Evolutionary conservation across 106 monocot genomes (phyloP), one percentile per base, ranked within the genome.

Genomic region (Dendrobium huoshanense): DNA sequence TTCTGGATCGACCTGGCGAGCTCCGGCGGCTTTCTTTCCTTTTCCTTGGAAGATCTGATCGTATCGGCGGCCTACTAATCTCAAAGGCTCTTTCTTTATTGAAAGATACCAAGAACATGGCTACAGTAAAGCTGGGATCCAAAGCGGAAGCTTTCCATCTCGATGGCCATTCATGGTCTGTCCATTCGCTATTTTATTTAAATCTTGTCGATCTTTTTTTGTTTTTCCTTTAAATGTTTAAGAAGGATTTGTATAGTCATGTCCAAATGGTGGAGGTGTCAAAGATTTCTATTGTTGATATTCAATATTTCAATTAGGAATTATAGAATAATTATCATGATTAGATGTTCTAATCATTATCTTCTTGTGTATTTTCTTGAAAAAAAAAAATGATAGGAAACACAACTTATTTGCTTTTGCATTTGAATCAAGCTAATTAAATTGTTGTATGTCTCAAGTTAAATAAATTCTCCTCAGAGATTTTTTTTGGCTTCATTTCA

Each of bases 71-170:
- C 51, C 13, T 51, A 51, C 13, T 51, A 13, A 51, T 61, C 22
- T n/a, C 61, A 22, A 61, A 70, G 70, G 70, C 7, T 11, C 0
- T 31, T 51, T 70, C 33, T 33, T 70, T 33, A n/a, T 27, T 37
- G 33, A 70, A 70, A 70, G 70, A 70, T 70, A 27, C 31, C 4
- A 15, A 68, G 37, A 70, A 31, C 4, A 81, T 81, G 81, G 58
- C 58, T 6, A 75, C 81, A 64, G 40, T 75, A 73, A 81, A 75
- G 75, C 81, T 81, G 56, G 82, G 59, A 43, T 77, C 77, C 77
- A 82, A 82, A 82, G 65, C 77, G 37, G 82, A 82, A 70, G 4
- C 24, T 61, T 33, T 82, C 4, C 33, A 82, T n/a, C 77, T 77
- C 9, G 77, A 82, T 31, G 67, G 77, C 33, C 41, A 65, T 43